phyloP scores from a whole-genome alignment of 139 green algal species.

The Volvox reticuliferus region DNA sequence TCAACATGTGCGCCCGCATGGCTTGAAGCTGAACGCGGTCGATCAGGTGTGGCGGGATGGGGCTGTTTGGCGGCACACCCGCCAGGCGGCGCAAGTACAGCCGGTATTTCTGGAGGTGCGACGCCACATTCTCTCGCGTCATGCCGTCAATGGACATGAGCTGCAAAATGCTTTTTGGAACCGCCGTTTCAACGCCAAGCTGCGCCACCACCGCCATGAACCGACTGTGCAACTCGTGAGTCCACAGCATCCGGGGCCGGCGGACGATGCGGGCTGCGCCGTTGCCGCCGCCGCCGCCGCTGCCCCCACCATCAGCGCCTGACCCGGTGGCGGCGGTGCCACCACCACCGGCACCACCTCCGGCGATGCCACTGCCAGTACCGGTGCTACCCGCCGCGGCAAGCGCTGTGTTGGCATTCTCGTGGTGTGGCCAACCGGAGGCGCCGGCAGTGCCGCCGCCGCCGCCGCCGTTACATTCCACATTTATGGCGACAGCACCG shows the following conservation, averaged over 20 bases:
- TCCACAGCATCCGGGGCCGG: conserved; percentile 89
- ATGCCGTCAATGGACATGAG: conserved; percentile 94
- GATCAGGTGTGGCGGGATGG: conserved; percentile 27
- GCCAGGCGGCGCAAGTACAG: conserved; percentile 56
- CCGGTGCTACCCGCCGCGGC: neutral
- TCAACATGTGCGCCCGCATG: conserved; percentile 20
- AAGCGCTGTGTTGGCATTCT: neutral
- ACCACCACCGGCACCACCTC: neutral
- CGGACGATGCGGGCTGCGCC: neutral
- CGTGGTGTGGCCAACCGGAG: neutral
- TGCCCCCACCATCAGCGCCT: neutral
- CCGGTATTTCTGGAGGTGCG: conserved; percentile 95
- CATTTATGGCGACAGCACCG: neutral
- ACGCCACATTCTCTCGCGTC: conserved; percentile 95
- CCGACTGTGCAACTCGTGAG: conserved; percentile 87
- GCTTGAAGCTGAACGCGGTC: conserved; percentile 32
- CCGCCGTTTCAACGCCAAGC: conserved; percentile 82
- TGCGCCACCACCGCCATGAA: conserved; percentile 90
- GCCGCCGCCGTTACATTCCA: neutral
- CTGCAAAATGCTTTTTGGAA: conserved; percentile 95
- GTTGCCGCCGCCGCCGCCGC: neutral
- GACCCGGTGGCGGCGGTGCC: neutral
- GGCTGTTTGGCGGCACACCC: conserved; percentile 4
- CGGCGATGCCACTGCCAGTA: neutral
- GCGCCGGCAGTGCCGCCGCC: neutral